A percentile compares a stretch with the other conserved stretches of the same genome.
Evolutionary conservation across 2,329 filamentous ascomycete genomes (phyloP).

Genomic region (Alternaria hordeiaustralica): DNA sequence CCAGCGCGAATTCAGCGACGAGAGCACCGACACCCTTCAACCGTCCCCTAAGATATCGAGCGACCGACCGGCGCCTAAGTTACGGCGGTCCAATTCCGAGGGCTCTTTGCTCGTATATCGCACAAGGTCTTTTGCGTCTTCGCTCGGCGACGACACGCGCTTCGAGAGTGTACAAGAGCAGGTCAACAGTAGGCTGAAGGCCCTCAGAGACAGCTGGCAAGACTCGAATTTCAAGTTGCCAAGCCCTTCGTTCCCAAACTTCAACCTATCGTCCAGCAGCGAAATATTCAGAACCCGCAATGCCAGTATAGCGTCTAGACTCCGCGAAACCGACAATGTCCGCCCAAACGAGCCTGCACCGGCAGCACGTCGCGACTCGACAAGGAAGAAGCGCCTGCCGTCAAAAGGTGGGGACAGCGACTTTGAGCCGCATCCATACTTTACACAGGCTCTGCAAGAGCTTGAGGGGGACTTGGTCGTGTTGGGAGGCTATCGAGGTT

Average conservation of each 20-base stretch:
- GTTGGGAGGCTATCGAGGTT: slow-evolving; percentile 89
- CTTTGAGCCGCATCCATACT: slow-evolving; percentile 58
- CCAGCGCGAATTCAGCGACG: slow-evolving; percentile 25
- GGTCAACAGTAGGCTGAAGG: slow-evolving; percentile 88
- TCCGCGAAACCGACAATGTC: slow-evolving; percentile 22
- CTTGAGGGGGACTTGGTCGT: slow-evolving; percentile 86
- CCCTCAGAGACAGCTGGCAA: slow-evolving; percentile 84
- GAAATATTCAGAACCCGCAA: slow-evolving; percentile 36
- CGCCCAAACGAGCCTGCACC: slow-evolving; percentile 23
- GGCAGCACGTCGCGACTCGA: slow-evolving; percentile 20
- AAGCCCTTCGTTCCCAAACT: slow-evolving; percentile 61
- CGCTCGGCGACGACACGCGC: slow-evolving; percentile 80
- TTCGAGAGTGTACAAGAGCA: slow-evolving; percentile 83
- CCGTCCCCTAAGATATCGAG: slow-evolving; percentile 10
- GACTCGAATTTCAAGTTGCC: slow-evolving; percentile 77
- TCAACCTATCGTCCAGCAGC: slow-evolving; percentile 47
- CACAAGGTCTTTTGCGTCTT: slow-evolving; percentile 78
- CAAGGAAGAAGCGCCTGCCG: slow-evolving; percentile 16
- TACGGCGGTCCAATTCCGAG: slow-evolving; percentile 74
- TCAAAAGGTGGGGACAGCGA: slow-evolving; percentile 26
- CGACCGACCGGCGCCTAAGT: slow-evolving; percentile 31
- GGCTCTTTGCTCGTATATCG: slow-evolving; percentile 77
- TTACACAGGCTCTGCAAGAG: slow-evolving; percentile 65
- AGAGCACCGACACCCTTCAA: slow-evolving; percentile 25
- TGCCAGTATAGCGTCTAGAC: slow-evolving; percentile 17